A percentile compares a stretch with the other conserved stretches of the same genome.
phyloP scores from a whole-genome alignment of 2,329 filamentous ascomycete species.

The Diaporthe vexans region DNA sequence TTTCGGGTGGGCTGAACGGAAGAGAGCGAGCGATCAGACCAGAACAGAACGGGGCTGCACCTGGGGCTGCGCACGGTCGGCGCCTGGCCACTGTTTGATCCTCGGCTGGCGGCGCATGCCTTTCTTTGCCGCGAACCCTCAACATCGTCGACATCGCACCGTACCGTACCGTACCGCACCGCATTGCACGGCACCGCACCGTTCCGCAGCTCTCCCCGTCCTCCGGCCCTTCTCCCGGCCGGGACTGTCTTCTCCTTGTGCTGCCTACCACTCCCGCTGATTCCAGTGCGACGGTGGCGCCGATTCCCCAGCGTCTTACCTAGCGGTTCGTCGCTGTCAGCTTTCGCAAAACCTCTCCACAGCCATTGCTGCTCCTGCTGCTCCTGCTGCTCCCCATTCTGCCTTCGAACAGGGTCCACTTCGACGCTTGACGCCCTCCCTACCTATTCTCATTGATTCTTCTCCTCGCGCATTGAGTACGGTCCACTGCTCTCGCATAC shows the following conservation, averaged over 20 bases:
- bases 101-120: conserved; percentile 29
- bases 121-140: conserved; percentile 23
- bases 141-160: conserved; percentile 28
- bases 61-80: conserved; percentile 22
- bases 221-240: conserved; percentile 15
- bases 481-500: background rate
- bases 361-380: conserved; percentile 12
- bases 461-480: background rate
- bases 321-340: conserved; percentile 5
- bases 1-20: background rate
- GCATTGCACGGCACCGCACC: conserved; percentile 17
- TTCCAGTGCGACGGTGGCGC: background rate
- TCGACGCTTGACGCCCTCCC: conserved; percentile 6
- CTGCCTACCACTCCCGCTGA: background rate
- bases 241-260: background rate
- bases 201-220: conserved; percentile 8
- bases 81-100: conserved; percentile 31
- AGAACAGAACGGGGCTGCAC: background rate
- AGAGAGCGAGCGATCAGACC: background rate
- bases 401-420: conserved; percentile 5
- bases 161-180: conserved; percentile 2
- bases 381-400: background rate
- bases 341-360: conserved; percentile 19
- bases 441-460: conserved; percentile 10
- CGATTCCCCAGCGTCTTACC: conserved; percentile 12